Conservation (phyloP, 148 eudicot genomes). For the Limonium bicolor region DNA sequence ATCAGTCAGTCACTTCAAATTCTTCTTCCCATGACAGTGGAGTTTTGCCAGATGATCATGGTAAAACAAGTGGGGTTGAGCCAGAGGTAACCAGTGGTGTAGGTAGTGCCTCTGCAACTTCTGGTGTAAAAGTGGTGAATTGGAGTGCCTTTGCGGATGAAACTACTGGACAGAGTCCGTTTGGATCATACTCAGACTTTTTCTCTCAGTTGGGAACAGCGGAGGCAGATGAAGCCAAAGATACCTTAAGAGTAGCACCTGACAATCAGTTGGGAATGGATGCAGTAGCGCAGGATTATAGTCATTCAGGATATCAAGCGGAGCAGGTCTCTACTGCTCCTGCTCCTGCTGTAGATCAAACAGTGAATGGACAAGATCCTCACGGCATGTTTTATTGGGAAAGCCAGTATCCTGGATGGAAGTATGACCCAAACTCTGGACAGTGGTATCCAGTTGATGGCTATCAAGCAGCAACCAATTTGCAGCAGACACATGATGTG, state of each 20-base stretch:
- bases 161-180: slow-evolving; percentile 21
- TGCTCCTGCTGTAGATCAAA: slow-evolving; percentile 25
- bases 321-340: slow-evolving; percentile 12
- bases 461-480: slow-evolving; percentile 13
- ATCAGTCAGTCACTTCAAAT: slow-evolving; percentile 14
- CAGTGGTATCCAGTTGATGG: slow-evolving; percentile 66
- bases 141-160: slow-evolving; percentile 66
- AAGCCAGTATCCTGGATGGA: slow-evolving; percentile 76
- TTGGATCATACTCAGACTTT: slow-evolving; percentile 71
- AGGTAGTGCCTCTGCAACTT: slow-evolving; percentile 21
- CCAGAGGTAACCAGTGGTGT: slow-evolving; percentile 11
- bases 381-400: slow-evolving; percentile 52
- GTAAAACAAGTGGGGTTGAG: slow-evolving; percentile 11
- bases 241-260: slow-evolving; percentile 16
- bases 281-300: slow-evolving; percentile 7
- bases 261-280: slow-evolving; percentile 12
- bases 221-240: slow-evolving; percentile 15
- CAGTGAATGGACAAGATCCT: slow-evolving; percentile 18
- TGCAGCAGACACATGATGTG: slow-evolving; percentile 10
- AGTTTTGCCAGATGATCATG: slow-evolving; percentile 14
- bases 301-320: slow-evolving; percentile 21
- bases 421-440: slow-evolving; percentile 47
- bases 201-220: slow-evolving; percentile 38
- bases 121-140: slow-evolving; percentile 69
- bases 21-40: slow-evolving; percentile 28